phyloP scores from a whole-genome alignment of 179 eudicot genomes.

The Spergularia azorica region DNA sequence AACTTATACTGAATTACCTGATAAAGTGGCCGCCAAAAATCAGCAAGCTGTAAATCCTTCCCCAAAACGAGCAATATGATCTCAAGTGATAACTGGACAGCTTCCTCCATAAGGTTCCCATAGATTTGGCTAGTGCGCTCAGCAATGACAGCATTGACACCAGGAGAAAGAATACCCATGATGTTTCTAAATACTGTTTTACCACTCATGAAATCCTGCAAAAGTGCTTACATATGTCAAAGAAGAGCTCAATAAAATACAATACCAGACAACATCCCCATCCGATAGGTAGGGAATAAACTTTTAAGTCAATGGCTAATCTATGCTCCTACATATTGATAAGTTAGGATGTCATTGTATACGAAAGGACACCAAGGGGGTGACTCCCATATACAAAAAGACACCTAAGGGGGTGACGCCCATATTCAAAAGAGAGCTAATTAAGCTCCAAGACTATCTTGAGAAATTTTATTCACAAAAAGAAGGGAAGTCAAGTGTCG shows the following conservation, averaged over 20 bases:
- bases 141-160: constrained; percentile 70
- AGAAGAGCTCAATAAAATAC: neutral
- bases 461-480: too few relatives aligned
- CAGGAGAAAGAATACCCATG: constrained; percentile 84
- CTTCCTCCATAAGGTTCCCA: constrained; percentile 82
- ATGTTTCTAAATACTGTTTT: constrained; percentile 84
- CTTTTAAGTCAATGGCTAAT: neutral
- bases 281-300: neutral
- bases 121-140: constrained; percentile 88
- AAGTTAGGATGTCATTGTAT: neutral
- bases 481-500: too few relatives aligned
- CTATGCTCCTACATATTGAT: neutral
- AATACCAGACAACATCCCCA: neutral
- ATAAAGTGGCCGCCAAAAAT: constrained; percentile 94
- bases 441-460: too few relatives aligned
- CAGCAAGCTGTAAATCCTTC: constrained; percentile 79
- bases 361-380: neutral
- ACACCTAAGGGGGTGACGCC: too few relatives aligned
- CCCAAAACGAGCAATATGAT: constrained; percentile 74
- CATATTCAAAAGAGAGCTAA: too few relatives aligned
- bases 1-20: constrained; percentile 49
- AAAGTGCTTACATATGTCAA: constrained; percentile 9
- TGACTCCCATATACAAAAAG: too few relatives aligned
- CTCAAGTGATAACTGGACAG: constrained; percentile 79
- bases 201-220: constrained; percentile 99